Conservation (phyloP, 2,329 filamentous ascomycete genomes). For the Colletotrichum liaoningense region DNA sequence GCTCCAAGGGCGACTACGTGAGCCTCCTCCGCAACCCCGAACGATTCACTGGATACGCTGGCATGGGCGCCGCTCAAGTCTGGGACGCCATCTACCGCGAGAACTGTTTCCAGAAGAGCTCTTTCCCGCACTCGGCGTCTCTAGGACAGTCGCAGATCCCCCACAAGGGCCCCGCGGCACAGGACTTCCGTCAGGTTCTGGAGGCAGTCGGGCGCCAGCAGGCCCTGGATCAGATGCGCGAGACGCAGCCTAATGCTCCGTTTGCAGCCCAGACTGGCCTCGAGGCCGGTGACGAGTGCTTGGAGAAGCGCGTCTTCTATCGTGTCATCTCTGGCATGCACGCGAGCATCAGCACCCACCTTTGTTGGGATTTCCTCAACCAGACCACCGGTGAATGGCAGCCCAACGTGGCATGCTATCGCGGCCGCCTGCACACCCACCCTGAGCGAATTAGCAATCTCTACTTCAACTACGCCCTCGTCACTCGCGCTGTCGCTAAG, state of each 20-base stretch:
- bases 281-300: constrained; percentile 88
- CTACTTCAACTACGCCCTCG: constrained; percentile 99
- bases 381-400: constrained; percentile 94
- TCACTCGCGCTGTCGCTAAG: constrained; percentile 92
- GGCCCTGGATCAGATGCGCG: constrained; percentile 69
- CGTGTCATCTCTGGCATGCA: constrained; percentile 97
- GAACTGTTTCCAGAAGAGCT: constrained; percentile 88
- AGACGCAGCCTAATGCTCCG: constrained; percentile 64
- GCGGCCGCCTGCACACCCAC: constrained; percentile 82
- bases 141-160: constrained; percentile 57
- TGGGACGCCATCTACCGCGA: constrained; percentile 98
- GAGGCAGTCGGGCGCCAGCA: constrained; percentile 70
- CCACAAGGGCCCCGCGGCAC: constrained; percentile 63
- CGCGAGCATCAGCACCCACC: constrained; percentile 93
- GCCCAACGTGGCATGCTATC: constrained; percentile 91
- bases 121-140: constrained; percentile 69
- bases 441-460: constrained; percentile 96
- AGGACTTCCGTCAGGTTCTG: constrained; percentile 72
- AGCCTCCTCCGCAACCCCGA: constrained; percentile 94
- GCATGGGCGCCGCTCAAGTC: constrained; percentile 85
- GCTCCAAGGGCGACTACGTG: constrained; percentile 94
- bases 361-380: constrained; percentile 97
- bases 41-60: constrained; percentile 93
- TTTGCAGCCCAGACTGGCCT: constrained; percentile 74
- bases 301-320: constrained; percentile 99